Evolutionary conservation across 1,284 basidiomycete genomes (phyloP), one percentile per base, ranked within the genome.

Genomic region (Irpex sp.): DNA sequence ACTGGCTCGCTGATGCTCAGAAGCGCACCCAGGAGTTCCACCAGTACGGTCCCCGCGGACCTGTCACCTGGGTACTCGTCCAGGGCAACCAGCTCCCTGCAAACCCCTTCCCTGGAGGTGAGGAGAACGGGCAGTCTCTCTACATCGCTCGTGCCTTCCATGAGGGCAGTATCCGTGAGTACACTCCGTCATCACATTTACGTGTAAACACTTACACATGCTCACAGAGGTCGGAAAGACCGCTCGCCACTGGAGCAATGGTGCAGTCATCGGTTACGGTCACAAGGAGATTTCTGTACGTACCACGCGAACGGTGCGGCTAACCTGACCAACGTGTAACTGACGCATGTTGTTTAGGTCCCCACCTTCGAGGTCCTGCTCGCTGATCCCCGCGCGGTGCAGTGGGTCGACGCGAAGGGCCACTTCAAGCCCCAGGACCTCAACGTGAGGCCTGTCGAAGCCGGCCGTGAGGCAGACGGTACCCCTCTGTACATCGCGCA

Each of bases 151-250:
- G 89, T 61, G 83, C 79, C 26, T 89, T 81, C 75, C 71, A 81
- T 62, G 84, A 89, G 82, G 81, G 84, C 61, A 81, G 84, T 68
- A 67, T 88, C 59, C 78, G 88, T 90, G 67, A 74, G 87, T 81
- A n/a, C 36, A 40, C 40, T 34, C 31, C 19, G 37, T 47, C 34
- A 6, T 0, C 7, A 34, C 55, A 17, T 55, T n/a, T n/a, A 6
- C 6, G 37, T 13, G 9, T 62, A 17, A 59, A 57, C 6, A 19
- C 48, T 60, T 54, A 61, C 63, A 60, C 56, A 59, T 56, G 49
- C 37, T 51, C 62, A 19, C 68, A 89, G 88, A 87, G 69, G 71
- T 89, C 62, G 89, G 89, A n/a, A 89, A 88, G 69, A 86, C 86
- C 2, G 84, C 81, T 44, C 67, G 73, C 5, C 77, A 76, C 19